Evolutionary conservation across 2,329 filamentous ascomycete species (phyloP), one percentile per base, ranked within the genome.

Genomic region (Aspergillus novofumigatus): DNA sequence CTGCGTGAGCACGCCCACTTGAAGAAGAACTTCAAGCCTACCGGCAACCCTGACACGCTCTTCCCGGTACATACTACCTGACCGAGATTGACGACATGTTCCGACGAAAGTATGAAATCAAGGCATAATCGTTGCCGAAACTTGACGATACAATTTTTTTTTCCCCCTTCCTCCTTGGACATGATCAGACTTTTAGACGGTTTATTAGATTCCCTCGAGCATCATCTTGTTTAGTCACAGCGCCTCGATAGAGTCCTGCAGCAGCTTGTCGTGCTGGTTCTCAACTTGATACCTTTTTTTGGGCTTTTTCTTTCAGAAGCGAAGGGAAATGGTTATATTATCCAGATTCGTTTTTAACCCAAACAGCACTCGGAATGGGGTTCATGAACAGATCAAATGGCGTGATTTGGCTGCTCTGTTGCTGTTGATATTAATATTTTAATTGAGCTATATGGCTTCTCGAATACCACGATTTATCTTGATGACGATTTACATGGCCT

Each of bases 81-180:
- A 85, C 85, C 70, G 86, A 87, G 73, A 83, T 94, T 50, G 90
- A 94, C 70, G 89, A 91, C 67, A 91, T 91, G 89, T 94, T 90
- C 86, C 87, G 89, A 80, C 85, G 90, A 69, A 83, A 84, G 72
- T 94, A 94, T 77, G 78, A 81, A 56, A 73, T 92, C 78, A 90
- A 92, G 83, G 86, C 83, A 74, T 92, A 84, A 62, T 58, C 42
- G 58, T 38, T 57, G 59, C 55, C 58, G 56, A 56, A 35, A 54
- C 54, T 32, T 62, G 54, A 64, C 54, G 56, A 49, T 53, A 41
- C 42, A 61, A 56, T 55, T 50, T 56, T 62, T 61, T 61, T 54
- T 29, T 57, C 60, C 55, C 55, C 59, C 60, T 62, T 64, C 58
- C 59, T 66, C 61, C 62, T 65, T 69, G 63, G 62, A 63, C 60